A percentile compares a stretch with the other conserved stretches of the same genome.
Conservation (phyloP, 257 asterid genomes). For the Jacaranda mimosifolia region DNA sequence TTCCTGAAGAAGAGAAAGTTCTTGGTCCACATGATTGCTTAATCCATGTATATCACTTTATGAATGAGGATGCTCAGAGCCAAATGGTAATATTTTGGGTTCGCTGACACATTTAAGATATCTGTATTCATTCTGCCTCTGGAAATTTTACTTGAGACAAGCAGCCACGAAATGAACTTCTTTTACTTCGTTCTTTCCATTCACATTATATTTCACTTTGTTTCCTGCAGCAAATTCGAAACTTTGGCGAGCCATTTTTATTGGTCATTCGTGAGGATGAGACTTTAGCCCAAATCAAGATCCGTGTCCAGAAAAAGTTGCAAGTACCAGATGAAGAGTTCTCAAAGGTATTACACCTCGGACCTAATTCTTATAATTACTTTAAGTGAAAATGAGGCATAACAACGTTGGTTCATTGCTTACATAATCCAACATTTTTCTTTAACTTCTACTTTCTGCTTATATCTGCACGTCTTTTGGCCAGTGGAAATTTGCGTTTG, state of each 20-base stretch:
- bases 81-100: constrained; percentile 38
- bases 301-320: constrained; percentile 43
- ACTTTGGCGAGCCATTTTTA: constrained; percentile 52
- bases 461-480: constrained; percentile 8
- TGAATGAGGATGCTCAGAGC: constrained; percentile 39
- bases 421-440: background rate
- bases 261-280: constrained; percentile 48
- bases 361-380: background rate
- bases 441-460: background rate
- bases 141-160: background rate
- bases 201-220: background rate
- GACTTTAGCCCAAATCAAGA: constrained; percentile 40
- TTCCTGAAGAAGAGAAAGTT: constrained; percentile 48
- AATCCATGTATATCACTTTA: constrained; percentile 51
- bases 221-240: constrained; percentile 39
- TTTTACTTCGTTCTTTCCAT: background rate
- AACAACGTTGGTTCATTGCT: background rate
- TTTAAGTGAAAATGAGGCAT: background rate
- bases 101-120: background rate
- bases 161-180: background rate
- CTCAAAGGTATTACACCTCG: background rate
- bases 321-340: no score
- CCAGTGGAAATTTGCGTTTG: constrained; percentile 53
- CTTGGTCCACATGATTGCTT: constrained; percentile 43
- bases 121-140: background rate